Conservation (phyloP, 345 rosid species). For the Pistacia integerrima region DNA sequence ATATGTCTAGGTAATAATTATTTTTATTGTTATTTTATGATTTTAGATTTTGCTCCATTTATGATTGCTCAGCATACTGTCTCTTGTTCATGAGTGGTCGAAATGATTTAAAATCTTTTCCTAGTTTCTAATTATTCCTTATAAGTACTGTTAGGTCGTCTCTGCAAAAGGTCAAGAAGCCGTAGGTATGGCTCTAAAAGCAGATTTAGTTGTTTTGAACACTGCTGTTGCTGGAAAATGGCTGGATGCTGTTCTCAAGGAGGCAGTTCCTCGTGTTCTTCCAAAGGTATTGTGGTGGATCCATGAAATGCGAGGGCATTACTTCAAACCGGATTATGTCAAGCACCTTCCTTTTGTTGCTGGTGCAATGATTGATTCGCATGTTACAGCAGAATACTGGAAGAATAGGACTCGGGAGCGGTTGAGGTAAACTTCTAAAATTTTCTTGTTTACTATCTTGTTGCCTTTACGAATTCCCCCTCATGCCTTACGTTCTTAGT, state of each 20-base stretch:
- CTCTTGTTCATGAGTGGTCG: constrained; percentile 13
- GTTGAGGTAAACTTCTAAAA: constrained; percentile 24
- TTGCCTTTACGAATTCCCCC: not conserved
- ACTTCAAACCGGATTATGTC: constrained; percentile 80
- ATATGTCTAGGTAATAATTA: not conserved
- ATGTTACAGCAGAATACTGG: constrained; percentile 89
- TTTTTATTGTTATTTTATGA: no score
- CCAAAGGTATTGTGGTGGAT: constrained; percentile 97
- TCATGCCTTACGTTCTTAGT: not conserved
- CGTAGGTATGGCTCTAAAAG: constrained; percentile 59
- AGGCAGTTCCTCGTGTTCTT: constrained; percentile 61
- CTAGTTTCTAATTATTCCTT: constrained; percentile 6
- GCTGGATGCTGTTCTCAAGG: constrained; percentile 82
- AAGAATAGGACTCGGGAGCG: constrained; percentile 76
- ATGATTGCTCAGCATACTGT: not conserved
- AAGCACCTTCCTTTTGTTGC: constrained; percentile 93
- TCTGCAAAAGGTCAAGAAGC: constrained; percentile 75
- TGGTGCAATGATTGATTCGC: constrained; percentile 95
- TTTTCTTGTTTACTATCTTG: not conserved
- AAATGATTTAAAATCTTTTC: constrained; percentile 5
- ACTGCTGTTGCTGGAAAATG: constrained; percentile 98
- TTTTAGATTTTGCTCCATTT: not conserved
- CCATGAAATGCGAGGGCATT: constrained; percentile 97
- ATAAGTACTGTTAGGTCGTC: constrained; percentile 41
- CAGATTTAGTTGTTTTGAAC: constrained; percentile 80